Evolutionary conservation across 176 grass and related monocot species (phyloP), one percentile per base, ranked within the genome.

Genomic region (Tuctoria greenei): DNA sequence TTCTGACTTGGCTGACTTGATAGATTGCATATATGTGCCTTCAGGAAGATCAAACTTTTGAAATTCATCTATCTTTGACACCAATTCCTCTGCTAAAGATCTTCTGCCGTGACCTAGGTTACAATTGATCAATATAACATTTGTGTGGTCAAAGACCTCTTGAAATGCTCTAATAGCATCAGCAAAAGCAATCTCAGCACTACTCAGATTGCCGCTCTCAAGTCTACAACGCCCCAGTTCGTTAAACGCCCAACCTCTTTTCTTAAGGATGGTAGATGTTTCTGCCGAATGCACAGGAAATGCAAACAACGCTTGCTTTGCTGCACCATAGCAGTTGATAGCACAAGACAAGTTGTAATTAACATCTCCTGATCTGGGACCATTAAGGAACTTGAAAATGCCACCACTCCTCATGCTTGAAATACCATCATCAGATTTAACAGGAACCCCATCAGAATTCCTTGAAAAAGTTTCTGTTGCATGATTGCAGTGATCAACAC

Each of bases 61-160:
- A 77, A 92, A 88, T 65, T 92, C 89, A 63, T 91, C 87, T 72
- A 95, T 88, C 72, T 83, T 99, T 39, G 82, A 85, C 26, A 90
- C 82, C 57, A 86, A 73, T 67, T 99, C 83, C 87, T 99, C 95
- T 34, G 91, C 95, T 84, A 90, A 90, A 78, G 95, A 89, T 84
- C 95, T 92, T 92, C 95, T 92, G 73, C 95, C 95, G 80, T 99
- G 91, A 49, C 91, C 95, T 71, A 95, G 90, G 60, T 99, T 99
- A 77, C 91, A 99, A 72, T 95, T 95, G 68, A 99, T 99, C 70
- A 99, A 80, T 90, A 99, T 95, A 50, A 99, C 80, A 81, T 99
- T 99, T 56, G 85, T 84, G 79, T 95, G 82, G 56, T 99, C 95
- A 63, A 50, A 86, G 67, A 93, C 91, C 66, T 95, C 87, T 79